Evolutionary conservation across 2,329 filamentous ascomycete species (phyloP).

Genomic region (Microascus cirrosus): DNA sequence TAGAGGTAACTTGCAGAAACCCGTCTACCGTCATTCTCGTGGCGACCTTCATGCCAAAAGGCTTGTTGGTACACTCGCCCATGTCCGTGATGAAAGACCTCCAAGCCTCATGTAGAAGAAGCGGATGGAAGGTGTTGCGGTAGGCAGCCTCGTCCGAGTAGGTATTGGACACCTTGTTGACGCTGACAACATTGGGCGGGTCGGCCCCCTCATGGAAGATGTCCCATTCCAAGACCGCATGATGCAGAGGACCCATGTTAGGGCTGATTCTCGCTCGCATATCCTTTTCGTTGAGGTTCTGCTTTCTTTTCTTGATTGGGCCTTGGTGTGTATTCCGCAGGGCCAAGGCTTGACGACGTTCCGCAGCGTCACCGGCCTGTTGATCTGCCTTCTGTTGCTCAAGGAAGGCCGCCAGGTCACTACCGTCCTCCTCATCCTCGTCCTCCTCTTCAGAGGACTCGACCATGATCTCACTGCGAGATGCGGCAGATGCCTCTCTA

Average conservation of each 20-base stretch:
- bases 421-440: slow-evolving; percentile 44
- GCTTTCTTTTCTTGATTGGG: slow-evolving; percentile 75
- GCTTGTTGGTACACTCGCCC: slow-evolving; percentile 69
- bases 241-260: slow-evolving; percentile 75
- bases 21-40: slow-evolving; percentile 85
- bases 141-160: slow-evolving; percentile 72
- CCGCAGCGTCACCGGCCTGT: slow-evolving; percentile 37
- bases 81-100: slow-evolving; percentile 83
- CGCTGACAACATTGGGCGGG: slow-evolving; percentile 65
- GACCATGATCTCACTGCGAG: slow-evolving; percentile 84
- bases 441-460: slow-evolving; percentile 69
- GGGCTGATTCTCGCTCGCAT: slow-evolving; percentile 88
- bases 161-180: slow-evolving; percentile 63
- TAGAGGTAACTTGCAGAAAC: slow-evolving; percentile 83
- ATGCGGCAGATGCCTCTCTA: slow-evolving; percentile 5
- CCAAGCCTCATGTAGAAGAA: slow-evolving; percentile 91
- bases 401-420: slow-evolving; percentile 42
- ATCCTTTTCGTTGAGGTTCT: slow-evolving; percentile 76
- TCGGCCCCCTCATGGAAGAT: slow-evolving; percentile 85
- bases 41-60: slow-evolving; percentile 79
- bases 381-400: slow-evolving; percentile 32
- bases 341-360: slow-evolving; percentile 29
- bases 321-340: slow-evolving; percentile 48
- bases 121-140: slow-evolving; percentile 78
- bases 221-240: slow-evolving; percentile 83